phyloP scores from a whole-genome alignment of 2,329 filamentous ascomycete species.

The Atkinsonella texensis region DNA sequence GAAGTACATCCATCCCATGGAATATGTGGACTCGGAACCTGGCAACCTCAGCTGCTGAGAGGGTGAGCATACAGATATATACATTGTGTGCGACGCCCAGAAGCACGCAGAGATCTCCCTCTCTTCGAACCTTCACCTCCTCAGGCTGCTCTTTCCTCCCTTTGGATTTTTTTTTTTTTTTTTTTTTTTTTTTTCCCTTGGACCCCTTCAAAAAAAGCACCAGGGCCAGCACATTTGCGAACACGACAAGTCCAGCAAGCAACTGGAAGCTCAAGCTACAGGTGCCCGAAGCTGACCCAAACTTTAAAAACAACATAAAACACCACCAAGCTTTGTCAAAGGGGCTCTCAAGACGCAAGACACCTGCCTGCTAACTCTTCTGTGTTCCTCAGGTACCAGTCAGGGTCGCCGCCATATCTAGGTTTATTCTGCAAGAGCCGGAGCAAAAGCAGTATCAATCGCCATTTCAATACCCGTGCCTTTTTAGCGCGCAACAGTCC shows the following conservation, averaged over 20 bases:
- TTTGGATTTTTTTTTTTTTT: not conserved
- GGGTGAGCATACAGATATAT: slow-evolving; percentile 9
- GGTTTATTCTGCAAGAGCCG: too few relatives aligned
- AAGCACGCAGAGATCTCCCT: not conserved
- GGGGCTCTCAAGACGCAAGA: not conserved
- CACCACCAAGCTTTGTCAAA: not conserved
- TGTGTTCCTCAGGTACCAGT: not conserved
- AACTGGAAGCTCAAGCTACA: not conserved
- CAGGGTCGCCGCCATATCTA: too few relatives aligned
- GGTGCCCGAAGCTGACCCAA: not conserved
- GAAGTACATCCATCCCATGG: slow-evolving; percentile 3
- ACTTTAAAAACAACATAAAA: not conserved
- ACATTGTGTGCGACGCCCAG: slow-evolving; percentile 9
- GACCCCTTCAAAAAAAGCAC: not conserved
- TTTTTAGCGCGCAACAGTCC: not conserved
- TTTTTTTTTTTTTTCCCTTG: slow-evolving; percentile 1
- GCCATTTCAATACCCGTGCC: not conserved
- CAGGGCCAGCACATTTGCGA: not conserved
- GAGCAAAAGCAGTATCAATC: not conserved
- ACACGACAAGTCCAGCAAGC: not conserved
- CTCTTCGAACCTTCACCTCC: slow-evolving; percentile 1
- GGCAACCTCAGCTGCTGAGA: slow-evolving; percentile 4
- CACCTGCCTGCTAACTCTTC: not conserved
- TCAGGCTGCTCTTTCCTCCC: not conserved
- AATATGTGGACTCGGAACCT: slow-evolving; percentile 2